Base-by-base conservation (phyloP, 441 rosid genomes). In the Flueggea neowawraea region DNA sequence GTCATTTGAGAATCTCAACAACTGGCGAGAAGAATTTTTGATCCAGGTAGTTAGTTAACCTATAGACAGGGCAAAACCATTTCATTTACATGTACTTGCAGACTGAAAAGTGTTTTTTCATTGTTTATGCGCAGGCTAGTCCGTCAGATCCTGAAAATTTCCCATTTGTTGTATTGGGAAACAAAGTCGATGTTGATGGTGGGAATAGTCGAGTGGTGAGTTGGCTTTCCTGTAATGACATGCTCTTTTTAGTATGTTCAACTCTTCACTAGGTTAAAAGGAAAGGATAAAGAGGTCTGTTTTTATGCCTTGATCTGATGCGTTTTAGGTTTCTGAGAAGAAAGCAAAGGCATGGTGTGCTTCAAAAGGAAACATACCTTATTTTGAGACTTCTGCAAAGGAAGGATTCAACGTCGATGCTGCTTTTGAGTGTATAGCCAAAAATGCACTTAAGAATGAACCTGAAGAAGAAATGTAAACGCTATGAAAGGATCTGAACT, bases 141-240 rank as follows among this genome's bases (percentile, higher is more conserved):
- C 94, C 96, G 54, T 76, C 92, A 16, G 97, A 91, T 69, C 94
- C 95, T 59, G 96, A 91, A 51, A 89, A 84, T 72, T 89, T 91
- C 67, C 90, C 96, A 17, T 89, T 91, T 69, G 90, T 91, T 17
- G 88, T 91, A 64, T 63, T 89, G 84, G 96, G 96, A 55, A 91
- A 91, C 79, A 89, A 91, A 84, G 69, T 81, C 55, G 90, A 87
- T 65, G 76, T 87, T 54, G 90, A 87, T 62, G 80, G 85, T 62
- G 90, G 90, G 52, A 82, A 84, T 58, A 83, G 90, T 63, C 79
- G 89, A 31, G 94, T 87, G 83, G 94, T 87, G 72, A 67, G 83
- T 58, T 60, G 57, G 39, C 48, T 82, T 66, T 76, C 72, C 41
- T 70, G 53, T 43, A 60, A 77, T 32, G 73, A 82, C 74, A 68